Base-by-base conservation (phyloP, 257 asterid species). In the Solanum gandarillasii region DNA sequence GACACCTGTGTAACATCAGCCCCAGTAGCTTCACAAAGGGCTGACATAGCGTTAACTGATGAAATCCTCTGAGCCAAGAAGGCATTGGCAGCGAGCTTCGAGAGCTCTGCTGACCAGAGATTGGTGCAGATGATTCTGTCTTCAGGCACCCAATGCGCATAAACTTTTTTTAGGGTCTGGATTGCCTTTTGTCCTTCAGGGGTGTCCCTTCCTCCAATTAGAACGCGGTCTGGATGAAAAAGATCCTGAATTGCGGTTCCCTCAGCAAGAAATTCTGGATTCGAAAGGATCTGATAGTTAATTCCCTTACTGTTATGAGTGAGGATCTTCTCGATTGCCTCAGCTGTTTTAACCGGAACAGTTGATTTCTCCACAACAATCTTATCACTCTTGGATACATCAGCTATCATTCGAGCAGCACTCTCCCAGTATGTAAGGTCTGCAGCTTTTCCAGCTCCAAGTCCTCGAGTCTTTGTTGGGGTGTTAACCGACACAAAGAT, bases 11-110 rank as follows among this genome's bases (percentile, higher is more conserved):
- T 73, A 4, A 93, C 93, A 86, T 93, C 90, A 35, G 95, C 94
- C 12, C 94, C 93, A 0, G 93, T 92, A 9, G 92, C 92, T 86
- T 91, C 93, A 83, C 93, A 91, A 13, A 91, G 89, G n/a, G 92
- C 92, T 1, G 93, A 91, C 89, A 90, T 90, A 2, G 92, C 93
- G 5, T 91, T 91, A 7, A 93, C 96, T 3, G 94, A 92, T 6
- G 96, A 93, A 43, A 93, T 93, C 31, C 94, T 91, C 88, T 93
- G 95, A 75, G 96, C 95, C 89, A 93, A 89, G 91, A 93, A 93
- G 25, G 96, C 96, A 62, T 93, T 93, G 14, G 96, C 96, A n/a
- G 96, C 94, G 4, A 93, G 94, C 92, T 93, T 93, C 3, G 96
- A 93, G 27, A 93, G 93, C 91, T 93, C 96, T 0, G 95, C 94